Evolutionary conservation across 108 stramenopile genomes (phyloP).

Genomic region (Skeletonema costatum): DNA sequence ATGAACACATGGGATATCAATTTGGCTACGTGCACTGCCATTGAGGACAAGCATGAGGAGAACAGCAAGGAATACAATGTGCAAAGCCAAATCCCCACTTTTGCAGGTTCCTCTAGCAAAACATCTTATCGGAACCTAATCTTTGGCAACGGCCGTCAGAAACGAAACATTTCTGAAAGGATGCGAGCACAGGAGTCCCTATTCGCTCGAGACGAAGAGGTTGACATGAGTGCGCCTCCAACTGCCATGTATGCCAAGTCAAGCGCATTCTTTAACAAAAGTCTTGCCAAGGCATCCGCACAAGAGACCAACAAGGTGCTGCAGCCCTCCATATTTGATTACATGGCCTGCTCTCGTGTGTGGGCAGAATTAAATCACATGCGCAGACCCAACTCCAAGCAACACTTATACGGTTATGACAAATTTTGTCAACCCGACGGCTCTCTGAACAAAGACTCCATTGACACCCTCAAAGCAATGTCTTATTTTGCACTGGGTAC

Average conservation of each 20-base stretch:
- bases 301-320: conserved; percentile 48
- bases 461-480: conserved; percentile 61
- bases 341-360: conserved; percentile 59
- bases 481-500: conserved; percentile 52
- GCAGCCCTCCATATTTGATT: conserved; percentile 64
- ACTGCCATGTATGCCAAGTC: conserved; percentile 81
- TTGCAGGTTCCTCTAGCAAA: conserved; percentile 48
- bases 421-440: conserved; percentile 29
- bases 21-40: conserved; percentile 71
- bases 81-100: conserved; percentile 38
- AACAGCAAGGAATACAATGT: conserved; percentile 48
- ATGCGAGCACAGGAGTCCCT: conserved; percentile 83
- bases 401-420: conserved; percentile 14
- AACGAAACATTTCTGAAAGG: conserved; percentile 73
- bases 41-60: conserved; percentile 79
- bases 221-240: conserved; percentile 55
- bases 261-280: conserved; percentile 63
- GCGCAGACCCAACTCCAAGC: conserved; percentile 15
- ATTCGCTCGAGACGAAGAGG: conserved; percentile 59
- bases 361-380: conserved; percentile 63
- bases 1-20: conserved; percentile 87
- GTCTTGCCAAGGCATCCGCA: conserved; percentile 48
- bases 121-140: conserved; percentile 82
- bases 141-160: conserved; percentile 70
- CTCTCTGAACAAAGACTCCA: conserved; percentile 30